Base-by-base conservation (phyloP, 2,329 filamentous ascomycete genomes). In the Ploettnerulaceae sp. region DNA sequence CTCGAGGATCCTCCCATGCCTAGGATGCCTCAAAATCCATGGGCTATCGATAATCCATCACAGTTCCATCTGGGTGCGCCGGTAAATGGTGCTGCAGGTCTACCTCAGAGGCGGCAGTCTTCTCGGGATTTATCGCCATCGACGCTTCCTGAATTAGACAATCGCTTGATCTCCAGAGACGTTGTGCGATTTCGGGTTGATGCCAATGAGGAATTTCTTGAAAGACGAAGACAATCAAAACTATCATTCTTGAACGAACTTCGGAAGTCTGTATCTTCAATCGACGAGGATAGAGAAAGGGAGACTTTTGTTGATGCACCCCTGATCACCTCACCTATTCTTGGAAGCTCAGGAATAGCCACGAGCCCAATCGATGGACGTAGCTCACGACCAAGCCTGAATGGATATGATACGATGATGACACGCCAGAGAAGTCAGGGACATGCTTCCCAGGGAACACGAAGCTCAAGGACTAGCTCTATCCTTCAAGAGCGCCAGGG, bases 141-240 rank as follows among this genome's bases (percentile, higher is more conserved):
- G 33, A 45, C 46, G 29, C 37, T 46, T 9, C 32, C 45, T 26
- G 43, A 48, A 4, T 24, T 28, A 7, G 34, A 29, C 8, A 38
- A 37, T 31, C 45, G 28, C 20, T 35, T 58, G 8, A 62, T 63
- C 24, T 48, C 55, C 8, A 56, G 51, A 36, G 58, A 62, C 33
- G 32, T 56, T 4, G 55, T 62, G 3, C 45, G 48, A 32, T 49
- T 32, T 24, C 51, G 56, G 17, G 32, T 62, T 3, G 50, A 33
- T 17, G 53, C 53, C 12, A 62, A 63, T 48, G 59, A 62, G 11
- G 54, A 61, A 25, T 61, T 58, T 14, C 29, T 61, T 5, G 59
- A 57, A 31, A 52, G 56, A 32, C 44, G 59, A 28, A 49, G 55
- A 18, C 53, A 52, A 24, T 60, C 58, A 24, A 49, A 55, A 24